Percentiles rank a stretch among this genome's conserved stretches.
Evolutionary conservation across 257 asterid genomes (phyloP).

Genomic region (Solanum chilense): DNA sequence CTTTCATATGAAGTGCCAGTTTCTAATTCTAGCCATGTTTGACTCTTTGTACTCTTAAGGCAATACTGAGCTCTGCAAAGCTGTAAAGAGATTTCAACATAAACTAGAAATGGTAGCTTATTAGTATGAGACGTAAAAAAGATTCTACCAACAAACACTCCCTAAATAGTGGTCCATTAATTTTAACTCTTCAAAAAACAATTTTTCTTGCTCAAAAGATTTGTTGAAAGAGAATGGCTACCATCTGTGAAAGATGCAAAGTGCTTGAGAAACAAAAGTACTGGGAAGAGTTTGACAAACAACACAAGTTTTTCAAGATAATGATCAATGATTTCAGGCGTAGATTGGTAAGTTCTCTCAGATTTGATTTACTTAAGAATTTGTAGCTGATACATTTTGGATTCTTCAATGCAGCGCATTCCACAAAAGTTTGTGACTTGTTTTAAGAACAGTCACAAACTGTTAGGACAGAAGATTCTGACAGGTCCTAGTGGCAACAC

Average conservation of each 20-base stretch:
- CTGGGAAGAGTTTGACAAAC: neutral
- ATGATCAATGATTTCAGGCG: neutral
- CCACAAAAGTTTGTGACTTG: neutral
- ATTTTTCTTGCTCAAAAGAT: neutral
- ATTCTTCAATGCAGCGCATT: neutral
- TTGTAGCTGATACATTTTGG: neutral
- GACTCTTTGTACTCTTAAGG: neutral
- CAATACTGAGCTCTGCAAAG: neutral
- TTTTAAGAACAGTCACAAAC: neutral
- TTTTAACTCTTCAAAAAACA: neutral
- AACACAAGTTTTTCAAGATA: neutral
- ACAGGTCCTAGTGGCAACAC: neutral
- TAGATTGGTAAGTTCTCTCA: neutral
- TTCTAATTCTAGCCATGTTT: neutral
- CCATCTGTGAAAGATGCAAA: neutral
- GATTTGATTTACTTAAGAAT: neutral
- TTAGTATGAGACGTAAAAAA: neutral
- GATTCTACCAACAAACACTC: neutral
- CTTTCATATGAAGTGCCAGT: neutral
- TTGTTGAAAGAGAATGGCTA: neutral
- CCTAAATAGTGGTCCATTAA: neutral
- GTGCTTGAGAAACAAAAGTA: neutral
- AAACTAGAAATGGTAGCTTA: neutral
- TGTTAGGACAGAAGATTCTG: neutral
- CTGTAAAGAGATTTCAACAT: neutral